Evolutionary conservation across 2,329 filamentous ascomycete species (phyloP), one percentile per base, ranked within the genome.

Genomic region (Chrysoporthe austroafricana): DNA sequence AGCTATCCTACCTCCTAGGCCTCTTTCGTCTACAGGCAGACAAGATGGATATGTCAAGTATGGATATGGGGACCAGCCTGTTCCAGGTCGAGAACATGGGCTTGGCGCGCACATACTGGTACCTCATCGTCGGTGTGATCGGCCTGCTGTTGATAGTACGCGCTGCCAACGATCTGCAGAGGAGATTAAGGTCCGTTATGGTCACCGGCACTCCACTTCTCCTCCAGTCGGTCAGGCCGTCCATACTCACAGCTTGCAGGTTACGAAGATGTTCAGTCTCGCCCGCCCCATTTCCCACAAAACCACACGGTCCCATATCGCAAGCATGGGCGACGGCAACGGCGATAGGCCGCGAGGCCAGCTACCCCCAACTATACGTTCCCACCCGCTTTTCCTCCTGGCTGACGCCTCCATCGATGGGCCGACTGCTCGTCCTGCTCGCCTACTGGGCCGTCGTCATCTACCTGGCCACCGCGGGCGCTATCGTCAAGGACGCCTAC

Each of bases 251-350:
- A 48, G 32, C 39, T 6, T n/a, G 11, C 61, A 88, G 86, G 70
- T 72, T 88, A 56, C 81, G 81, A 67, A 79, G 77, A 68, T 82
- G 80, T 60, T 77, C 77, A n/a, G 74, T 79, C 16, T 76, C 77
- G 16, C 82, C 84, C 0, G 75, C 82, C 61, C 74, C 79, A 52
- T 83, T 82, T 68, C 85, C 87, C 4, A 87, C 86, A 3, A 83
- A 81, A 64, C 86, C 87, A 1, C 78, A 77, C 43, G 84, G 80
- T 57, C 64, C 67, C 8, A 73, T 84, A 46, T 74, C 81, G 46
- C 85, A 88, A 72, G 69, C 77, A 62, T 89, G 86, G 84, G 88
- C 87, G 5, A 90, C 87, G 1, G 75, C 82, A 54, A 89, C 86
- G 0, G 87, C 88, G 18, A 74, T 89, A 52, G 71, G 79, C 4